These are phyloP conservation scores for Phytophthora gonapodyides DNA, from an alignment of 352 stramenopile genomes.

Conservation along the genomic window DNA sequence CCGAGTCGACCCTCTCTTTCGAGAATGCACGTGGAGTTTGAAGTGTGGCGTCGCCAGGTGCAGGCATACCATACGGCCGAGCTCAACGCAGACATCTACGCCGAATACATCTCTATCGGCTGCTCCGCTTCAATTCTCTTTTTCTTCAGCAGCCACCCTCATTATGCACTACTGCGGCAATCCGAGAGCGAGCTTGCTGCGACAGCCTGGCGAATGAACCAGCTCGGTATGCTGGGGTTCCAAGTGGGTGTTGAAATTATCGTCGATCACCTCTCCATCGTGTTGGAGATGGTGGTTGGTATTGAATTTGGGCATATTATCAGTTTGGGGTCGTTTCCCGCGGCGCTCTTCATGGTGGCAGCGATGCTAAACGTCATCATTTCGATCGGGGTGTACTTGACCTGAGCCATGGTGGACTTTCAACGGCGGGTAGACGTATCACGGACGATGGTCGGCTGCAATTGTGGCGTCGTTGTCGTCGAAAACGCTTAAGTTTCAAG, in stretches of 20 bases:
- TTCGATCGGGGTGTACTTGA: conserved; percentile 34
- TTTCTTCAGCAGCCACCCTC: conserved; percentile 35
- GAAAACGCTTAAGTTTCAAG: too few relatives aligned
- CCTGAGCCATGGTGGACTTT: background rate
- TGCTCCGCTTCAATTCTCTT: conserved; percentile 28
- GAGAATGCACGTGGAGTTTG: conserved; percentile 1
- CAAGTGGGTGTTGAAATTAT: conserved; percentile 23
- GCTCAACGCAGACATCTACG: conserved; percentile 30
- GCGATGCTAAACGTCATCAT: conserved; percentile 39
- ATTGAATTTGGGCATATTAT: conserved; percentile 23
- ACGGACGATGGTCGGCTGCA: too few relatives aligned
- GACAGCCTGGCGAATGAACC: background rate
- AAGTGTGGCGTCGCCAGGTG: conserved; percentile 14
- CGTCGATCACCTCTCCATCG: conserved; percentile 28
- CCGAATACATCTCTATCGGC: conserved; percentile 43
- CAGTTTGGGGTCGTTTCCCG: conserved; percentile 26
- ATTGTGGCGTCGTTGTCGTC: too few relatives aligned
- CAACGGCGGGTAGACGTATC: too few relatives aligned
- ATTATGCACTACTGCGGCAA: conserved; percentile 24
- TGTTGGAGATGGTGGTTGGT: conserved; percentile 23
- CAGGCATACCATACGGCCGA: conserved; percentile 13
- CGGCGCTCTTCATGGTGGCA: conserved; percentile 30
- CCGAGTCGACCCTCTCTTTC: background rate
- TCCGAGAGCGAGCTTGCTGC: background rate
- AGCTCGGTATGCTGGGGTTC: conserved; percentile 14